These are phyloP conservation scores for Coprinellus micaceus DNA, from an alignment of 768 basidiomycete species.

Conservation along the genomic window DNA sequence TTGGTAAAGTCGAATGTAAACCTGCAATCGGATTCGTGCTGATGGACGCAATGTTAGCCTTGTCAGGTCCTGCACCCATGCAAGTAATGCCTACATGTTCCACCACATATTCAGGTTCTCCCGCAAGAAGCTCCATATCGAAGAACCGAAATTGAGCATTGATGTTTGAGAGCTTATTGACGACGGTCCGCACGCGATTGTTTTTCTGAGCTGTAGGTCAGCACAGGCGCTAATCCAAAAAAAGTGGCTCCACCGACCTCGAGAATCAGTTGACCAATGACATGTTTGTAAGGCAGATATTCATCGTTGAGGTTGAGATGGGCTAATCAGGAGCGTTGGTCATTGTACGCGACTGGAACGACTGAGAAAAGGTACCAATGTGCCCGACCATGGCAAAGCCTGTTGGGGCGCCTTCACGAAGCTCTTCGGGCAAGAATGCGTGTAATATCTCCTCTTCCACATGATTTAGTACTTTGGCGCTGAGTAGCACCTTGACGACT, in stretches of 20 bases:
- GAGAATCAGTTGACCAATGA: constrained; percentile 89
- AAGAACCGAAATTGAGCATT: constrained; percentile 88
- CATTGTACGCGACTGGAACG: background rate
- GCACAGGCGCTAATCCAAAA: background rate
- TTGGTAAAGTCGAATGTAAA: constrained; percentile 93
- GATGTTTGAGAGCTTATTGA: constrained; percentile 90
- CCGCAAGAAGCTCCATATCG: constrained; percentile 94
- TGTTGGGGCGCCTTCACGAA: constrained; percentile 75
- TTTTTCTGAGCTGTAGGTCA: constrained; percentile 76
- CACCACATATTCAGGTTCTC: constrained; percentile 82
- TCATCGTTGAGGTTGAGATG: constrained; percentile 89
- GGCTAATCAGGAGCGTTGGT: constrained; percentile 41
- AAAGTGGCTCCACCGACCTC: constrained; percentile 54
- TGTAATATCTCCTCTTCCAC: constrained; percentile 84
- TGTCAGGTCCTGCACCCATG: background rate
- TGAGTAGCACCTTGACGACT: background rate
- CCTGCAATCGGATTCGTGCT: constrained; percentile 82
- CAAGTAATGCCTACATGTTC: constrained; percentile 62
- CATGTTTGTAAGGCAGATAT: constrained; percentile 85
- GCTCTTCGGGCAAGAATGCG: constrained; percentile 73
- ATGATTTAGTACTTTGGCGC: background rate
- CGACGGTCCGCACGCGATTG: constrained; percentile 74
- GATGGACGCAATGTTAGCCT: background rate
- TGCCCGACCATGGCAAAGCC: constrained; percentile 90
- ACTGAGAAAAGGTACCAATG: constrained; percentile 58